A percentile compares a stretch with the other conserved stretches of the same genome.
Evolutionary conservation across 2,329 filamentous ascomycete genomes (phyloP).

Genomic region (Colletotrichum eleusines): DNA sequence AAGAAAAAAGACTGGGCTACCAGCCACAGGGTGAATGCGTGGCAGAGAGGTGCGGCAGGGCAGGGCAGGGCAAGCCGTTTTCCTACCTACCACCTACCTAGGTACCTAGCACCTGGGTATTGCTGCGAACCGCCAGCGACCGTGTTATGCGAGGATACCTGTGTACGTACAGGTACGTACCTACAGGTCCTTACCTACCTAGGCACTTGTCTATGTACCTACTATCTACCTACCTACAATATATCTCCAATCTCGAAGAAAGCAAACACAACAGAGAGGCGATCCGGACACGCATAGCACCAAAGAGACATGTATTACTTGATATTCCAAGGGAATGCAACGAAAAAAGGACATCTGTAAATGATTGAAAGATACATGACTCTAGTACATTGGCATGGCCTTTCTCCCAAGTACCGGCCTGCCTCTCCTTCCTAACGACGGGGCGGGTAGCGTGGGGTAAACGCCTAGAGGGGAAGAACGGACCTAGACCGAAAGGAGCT

Average conservation of each 20-base stretch:
- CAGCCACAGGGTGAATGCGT: slow-evolving; percentile 2
- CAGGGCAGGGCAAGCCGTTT: too few relatives aligned
- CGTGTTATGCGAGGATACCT: not conserved
- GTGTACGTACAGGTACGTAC: too few relatives aligned
- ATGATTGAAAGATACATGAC: not conserved
- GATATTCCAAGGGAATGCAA: not conserved
- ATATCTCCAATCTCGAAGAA: not conserved
- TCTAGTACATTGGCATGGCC: not conserved
- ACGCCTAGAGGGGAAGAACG: slow-evolving; percentile 15
- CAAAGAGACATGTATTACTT: not conserved
- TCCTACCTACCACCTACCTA: not conserved
- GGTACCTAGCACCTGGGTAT: too few relatives aligned
- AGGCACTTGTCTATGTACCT: not conserved
- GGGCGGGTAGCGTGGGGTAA: slow-evolving; percentile 22
- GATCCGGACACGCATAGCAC: not conserved
- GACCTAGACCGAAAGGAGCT: slow-evolving; percentile 22
- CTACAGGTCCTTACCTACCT: not conserved
- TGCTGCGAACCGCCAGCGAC: slow-evolving; percentile 25
- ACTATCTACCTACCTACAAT: too few relatives aligned
- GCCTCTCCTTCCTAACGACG: slow-evolving; percentile 1
- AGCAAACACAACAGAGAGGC: not conserved
- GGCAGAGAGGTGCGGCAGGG: not conserved
- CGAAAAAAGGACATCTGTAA: not conserved
- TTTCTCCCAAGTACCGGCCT: not conserved
- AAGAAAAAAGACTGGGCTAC: slow-evolving; percentile 6